Percentiles rank a stretch among this genome's conserved stretches.
Evolutionary conservation across 352 stramenopile genomes (phyloP).

Genomic region (Pythium scleroteichum): DNA sequence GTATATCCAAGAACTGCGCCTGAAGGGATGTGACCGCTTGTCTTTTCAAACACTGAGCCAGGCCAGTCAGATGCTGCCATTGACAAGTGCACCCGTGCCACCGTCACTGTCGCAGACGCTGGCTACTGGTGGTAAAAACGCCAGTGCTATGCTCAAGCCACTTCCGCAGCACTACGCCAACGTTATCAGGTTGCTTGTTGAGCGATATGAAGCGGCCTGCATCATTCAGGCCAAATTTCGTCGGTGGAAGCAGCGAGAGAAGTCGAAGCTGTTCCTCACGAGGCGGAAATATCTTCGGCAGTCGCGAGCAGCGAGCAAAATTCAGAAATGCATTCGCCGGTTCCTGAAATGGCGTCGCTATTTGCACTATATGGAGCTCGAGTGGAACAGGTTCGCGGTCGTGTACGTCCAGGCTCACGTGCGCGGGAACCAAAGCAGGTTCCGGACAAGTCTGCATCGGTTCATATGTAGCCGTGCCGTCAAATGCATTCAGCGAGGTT

Average conservation of each 20-base stretch:
- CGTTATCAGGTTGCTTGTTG: slow-evolving; percentile 34
- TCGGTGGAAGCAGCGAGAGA: slow-evolving; percentile 43
- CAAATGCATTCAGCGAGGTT: slow-evolving; percentile 47
- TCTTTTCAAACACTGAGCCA: slow-evolving; percentile 37
- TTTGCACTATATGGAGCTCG: slow-evolving; percentile 42
- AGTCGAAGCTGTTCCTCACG: slow-evolving; percentile 42
- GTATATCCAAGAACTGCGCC: slow-evolving; percentile 48
- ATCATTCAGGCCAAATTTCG: slow-evolving; percentile 47
- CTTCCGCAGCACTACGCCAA: slow-evolving; percentile 38
- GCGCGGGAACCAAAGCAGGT: slow-evolving; percentile 42
- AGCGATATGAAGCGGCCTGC: slow-evolving; percentile 39
- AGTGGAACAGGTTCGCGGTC: slow-evolving; percentile 37
- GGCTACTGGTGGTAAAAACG: slow-evolving; percentile 39
- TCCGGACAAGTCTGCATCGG: slow-evolving; percentile 28
- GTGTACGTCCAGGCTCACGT: slow-evolving; percentile 46
- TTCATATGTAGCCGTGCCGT: slow-evolving; percentile 33
- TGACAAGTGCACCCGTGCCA: slow-evolving; percentile 34
- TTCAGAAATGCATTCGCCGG: slow-evolving; percentile 43
- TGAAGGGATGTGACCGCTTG: slow-evolving; percentile 68
- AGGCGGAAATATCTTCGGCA: slow-evolving; percentile 41
- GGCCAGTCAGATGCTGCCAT: slow-evolving; percentile 42
- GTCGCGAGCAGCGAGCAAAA: slow-evolving; percentile 45
- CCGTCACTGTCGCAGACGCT: slow-evolving; percentile 44
- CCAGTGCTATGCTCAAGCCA: slow-evolving; percentile 29
- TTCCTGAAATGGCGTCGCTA: slow-evolving; percentile 58